Conservation (phyloP, 345 rosid genomes). For the Hibiscus trionum region DNA sequence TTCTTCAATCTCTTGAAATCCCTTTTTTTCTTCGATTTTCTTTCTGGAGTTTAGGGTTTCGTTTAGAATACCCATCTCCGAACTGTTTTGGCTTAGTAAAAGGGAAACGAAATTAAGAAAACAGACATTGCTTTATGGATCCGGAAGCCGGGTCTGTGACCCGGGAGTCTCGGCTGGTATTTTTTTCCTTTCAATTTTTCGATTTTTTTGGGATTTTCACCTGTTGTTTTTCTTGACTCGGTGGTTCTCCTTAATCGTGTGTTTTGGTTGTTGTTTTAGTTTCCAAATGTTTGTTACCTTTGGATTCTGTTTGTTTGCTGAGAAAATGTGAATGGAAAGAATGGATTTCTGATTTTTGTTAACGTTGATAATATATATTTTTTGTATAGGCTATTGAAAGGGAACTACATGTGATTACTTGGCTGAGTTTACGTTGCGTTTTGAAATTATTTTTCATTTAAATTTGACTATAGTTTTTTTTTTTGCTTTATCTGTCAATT, state of each 20-base stretch:
- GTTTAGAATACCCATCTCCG: not conserved
- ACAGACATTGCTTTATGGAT: conserved; percentile 12
- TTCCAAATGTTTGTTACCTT: not conserved
- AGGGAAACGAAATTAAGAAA: not conserved
- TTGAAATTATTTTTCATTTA: not conserved
- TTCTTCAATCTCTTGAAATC: not conserved
- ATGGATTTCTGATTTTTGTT: not conserved
- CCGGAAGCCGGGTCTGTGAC: conserved; percentile 14
- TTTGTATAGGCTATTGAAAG: not conserved
- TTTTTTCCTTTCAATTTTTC: not conserved
- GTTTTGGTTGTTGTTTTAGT: not conserved
- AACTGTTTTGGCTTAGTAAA: not conserved
- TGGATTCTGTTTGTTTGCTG: conserved; percentile 7
- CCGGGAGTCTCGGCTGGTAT: conserved; percentile 23
- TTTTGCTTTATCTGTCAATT: not conserved
- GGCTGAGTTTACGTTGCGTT: not conserved
- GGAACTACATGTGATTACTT: not conserved
- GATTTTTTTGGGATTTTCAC: not conserved
- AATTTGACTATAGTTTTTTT: not conserved
- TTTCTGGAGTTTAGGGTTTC: conserved; percentile 3
- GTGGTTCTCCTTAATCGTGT: too few relatives aligned
- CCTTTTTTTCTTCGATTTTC: not conserved
- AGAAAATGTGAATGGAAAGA: not conserved
- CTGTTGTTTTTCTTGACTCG: not conserved
- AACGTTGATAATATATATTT: not conserved